Conservation (phyloP, 2,329 filamentous ascomycete species). For the Verticillium nubilum region DNA sequence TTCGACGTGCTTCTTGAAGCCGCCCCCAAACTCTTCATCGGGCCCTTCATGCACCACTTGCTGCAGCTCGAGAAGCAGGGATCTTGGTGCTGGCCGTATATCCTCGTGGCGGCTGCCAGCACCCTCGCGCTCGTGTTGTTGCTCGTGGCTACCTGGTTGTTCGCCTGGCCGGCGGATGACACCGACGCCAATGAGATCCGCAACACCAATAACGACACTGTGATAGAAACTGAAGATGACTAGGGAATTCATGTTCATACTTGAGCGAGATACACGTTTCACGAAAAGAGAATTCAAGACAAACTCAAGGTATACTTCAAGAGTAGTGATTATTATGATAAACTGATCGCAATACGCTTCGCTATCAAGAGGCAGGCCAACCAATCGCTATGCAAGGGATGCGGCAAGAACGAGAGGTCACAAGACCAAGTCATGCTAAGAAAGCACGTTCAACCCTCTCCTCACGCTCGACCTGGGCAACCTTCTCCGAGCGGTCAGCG, state of each 20-base stretch:
- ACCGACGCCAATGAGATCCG: too few relatives aligned
- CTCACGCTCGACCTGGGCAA: slow-evolving; percentile 2
- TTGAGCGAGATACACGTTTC: too few relatives aligned
- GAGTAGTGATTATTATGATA: neutral
- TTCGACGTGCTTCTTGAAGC: neutral
- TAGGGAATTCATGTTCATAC: too few relatives aligned
- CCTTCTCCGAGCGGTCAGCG: slow-evolving; percentile 10
- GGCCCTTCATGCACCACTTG: neutral
- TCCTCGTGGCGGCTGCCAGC: neutral
- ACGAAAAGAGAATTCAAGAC: too few relatives aligned
- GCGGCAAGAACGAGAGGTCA: neutral
- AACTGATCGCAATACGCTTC: neutral
- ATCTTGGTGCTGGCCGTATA: neutral
- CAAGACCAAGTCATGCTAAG: neutral
- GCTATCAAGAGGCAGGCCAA: neutral
- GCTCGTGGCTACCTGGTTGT: neutral
- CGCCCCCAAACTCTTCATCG: neutral
- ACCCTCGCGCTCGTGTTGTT: neutral
- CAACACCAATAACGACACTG: too few relatives aligned
- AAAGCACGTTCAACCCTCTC: neutral
- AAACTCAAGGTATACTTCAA: neutral
- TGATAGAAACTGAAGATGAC: too few relatives aligned
- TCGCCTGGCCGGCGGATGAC: neutral
- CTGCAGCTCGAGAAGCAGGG: neutral
- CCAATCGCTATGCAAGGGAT: neutral